These are phyloP conservation scores for Tagetes erecta DNA, from an alignment of 129 eudicot genomes.

Conservation along the genomic window DNA sequence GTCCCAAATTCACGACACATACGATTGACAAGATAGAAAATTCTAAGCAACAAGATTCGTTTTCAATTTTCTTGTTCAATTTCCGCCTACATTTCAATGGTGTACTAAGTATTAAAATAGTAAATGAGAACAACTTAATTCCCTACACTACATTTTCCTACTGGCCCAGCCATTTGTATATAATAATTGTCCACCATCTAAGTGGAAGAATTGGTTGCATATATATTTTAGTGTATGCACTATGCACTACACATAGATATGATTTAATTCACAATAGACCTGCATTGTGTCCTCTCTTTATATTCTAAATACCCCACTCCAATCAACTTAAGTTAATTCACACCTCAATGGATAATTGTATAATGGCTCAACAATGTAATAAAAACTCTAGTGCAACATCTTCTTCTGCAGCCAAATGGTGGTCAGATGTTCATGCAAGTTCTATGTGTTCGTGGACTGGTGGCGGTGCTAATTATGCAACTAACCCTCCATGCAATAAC, in stretches of 20 bases:
- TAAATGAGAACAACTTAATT: slow-evolving; percentile 6
- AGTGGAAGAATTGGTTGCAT: slow-evolving; percentile 52
- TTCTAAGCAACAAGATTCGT: slow-evolving; percentile 13
- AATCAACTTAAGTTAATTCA: slow-evolving; percentile 26
- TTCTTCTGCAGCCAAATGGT: slow-evolving; percentile 49
- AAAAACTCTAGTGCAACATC: slow-evolving; percentile 41
- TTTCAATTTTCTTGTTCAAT: slow-evolving; percentile 7
- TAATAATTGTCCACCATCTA: slow-evolving; percentile 56
- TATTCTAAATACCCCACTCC: slow-evolving; percentile 30
- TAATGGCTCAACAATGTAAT: slow-evolving; percentile 56
- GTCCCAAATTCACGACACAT: slow-evolving; percentile 28
- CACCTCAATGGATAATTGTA: slow-evolving; percentile 32
- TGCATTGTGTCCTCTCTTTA: slow-evolving; percentile 30
- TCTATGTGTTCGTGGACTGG: slow-evolving; percentile 45
- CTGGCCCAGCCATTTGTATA: slow-evolving; percentile 48
- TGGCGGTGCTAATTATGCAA: slow-evolving; percentile 30
- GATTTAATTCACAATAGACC: slow-evolving; percentile 28
- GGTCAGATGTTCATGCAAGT: slow-evolving; percentile 53
- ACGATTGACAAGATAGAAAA: slow-evolving; percentile 9
- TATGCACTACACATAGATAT: slow-evolving; percentile 40
- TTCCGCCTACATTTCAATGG: slow-evolving; percentile 19
- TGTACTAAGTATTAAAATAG: slow-evolving; percentile 8
- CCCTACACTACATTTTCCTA: slow-evolving; percentile 28
- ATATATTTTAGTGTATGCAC: slow-evolving; percentile 58
- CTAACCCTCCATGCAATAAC: slow-evolving; percentile 28